Evolutionary conservation across 306 rosid species (phyloP), one percentile per base, ranked within the genome.

Genomic region (Carpinus fangiana): DNA sequence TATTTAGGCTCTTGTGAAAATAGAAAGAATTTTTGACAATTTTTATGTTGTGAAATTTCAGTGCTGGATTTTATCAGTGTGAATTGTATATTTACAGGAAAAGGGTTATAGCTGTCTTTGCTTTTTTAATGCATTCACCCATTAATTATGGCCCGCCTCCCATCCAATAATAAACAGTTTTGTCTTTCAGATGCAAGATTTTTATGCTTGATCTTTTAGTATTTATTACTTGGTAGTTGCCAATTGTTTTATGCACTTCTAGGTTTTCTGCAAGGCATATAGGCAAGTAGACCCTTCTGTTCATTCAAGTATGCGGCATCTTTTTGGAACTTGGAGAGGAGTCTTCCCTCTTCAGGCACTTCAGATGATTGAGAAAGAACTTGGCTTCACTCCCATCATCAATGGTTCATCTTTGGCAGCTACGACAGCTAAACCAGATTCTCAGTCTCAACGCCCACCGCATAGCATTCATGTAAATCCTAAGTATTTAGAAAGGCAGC

Each of bases 321-420:
- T 94, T 77, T 94, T 94, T 88, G 98, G 98, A 80, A 94, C 98
- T 46, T 94, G 98, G 98, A 92, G 83, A 82, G 97, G 96, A 66
- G 96, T 92, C 72, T 92, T 94, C 81, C 96, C 98, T 82, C 87
- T 78, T 78, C 98, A 87, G 81, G 48, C 97, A 74, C 94, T 94
- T 74, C 93, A 85, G 81, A 67, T 69, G 73, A 94, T 94, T 26
- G 98, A 92, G 86, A 90, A 88, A 82, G 98, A 92, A 86, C 90
- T 94, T 59, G 90, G 93, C 73, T 92, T 94, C 74, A 62, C 81
- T 73, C 73, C 91, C 10, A 67, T 86, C 0, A 86, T 83, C 81
- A 83, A 85, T 82, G 91, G 91, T 57, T 84, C 93, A 13, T 79
- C 97, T 55, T 83, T 93, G 26, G 80, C 72, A 57, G 73, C 86